Percentiles rank a stretch among this genome's conserved stretches.
These are phyloP conservation scores for Rhodocollybia butyracea DNA, from an alignment of 768 basidiomycete species.

Conservation along the genomic window DNA sequence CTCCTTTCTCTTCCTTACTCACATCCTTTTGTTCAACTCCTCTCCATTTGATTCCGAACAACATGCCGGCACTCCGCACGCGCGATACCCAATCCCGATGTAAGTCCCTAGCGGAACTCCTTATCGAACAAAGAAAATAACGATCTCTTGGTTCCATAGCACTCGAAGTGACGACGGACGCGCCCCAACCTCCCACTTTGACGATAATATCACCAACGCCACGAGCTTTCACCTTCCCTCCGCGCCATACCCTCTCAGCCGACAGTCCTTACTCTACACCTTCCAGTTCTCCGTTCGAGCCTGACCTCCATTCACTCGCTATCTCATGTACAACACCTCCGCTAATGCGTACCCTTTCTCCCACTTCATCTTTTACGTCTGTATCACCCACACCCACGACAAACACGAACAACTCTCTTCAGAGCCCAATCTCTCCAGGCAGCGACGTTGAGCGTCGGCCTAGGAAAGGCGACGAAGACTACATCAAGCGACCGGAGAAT, in stretches of 20 bases:
- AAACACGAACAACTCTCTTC: constrained; percentile 22
- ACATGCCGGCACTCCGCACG: constrained; percentile 80
- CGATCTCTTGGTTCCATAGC: constrained; percentile 32
- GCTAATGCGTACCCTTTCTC: constrained; percentile 38
- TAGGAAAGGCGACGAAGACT: constrained; percentile 77
- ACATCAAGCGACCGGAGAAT: constrained; percentile 81
- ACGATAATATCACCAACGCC: constrained; percentile 68
- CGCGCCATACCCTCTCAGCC: constrained; percentile 48
- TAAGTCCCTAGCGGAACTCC: constrained; percentile 22
- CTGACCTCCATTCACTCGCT: constrained; percentile 58
- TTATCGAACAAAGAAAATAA: neutral
- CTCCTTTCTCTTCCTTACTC: constrained; percentile 24
- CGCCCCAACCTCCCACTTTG: constrained; percentile 49
- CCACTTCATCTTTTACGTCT: constrained; percentile 39
- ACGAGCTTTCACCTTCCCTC: constrained; percentile 69
- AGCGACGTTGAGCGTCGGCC: constrained; percentile 54
- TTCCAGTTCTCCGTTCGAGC: constrained; percentile 70
- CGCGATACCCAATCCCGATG: constrained; percentile 64
- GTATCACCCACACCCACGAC: constrained; percentile 31
- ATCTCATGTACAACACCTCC: constrained; percentile 32
- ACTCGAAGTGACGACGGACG: constrained; percentile 75
- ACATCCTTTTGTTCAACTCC: constrained; percentile 14
- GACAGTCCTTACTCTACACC: constrained; percentile 71
- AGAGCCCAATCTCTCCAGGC: constrained; percentile 50
- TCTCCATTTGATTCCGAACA: constrained; percentile 26